Percentiles rank a stretch among this genome's conserved stretches.
Evolutionary conservation across 371 early-diverging fungal genomes (phyloP).

Genomic region (Apophysomyces trapeziformis): DNA sequence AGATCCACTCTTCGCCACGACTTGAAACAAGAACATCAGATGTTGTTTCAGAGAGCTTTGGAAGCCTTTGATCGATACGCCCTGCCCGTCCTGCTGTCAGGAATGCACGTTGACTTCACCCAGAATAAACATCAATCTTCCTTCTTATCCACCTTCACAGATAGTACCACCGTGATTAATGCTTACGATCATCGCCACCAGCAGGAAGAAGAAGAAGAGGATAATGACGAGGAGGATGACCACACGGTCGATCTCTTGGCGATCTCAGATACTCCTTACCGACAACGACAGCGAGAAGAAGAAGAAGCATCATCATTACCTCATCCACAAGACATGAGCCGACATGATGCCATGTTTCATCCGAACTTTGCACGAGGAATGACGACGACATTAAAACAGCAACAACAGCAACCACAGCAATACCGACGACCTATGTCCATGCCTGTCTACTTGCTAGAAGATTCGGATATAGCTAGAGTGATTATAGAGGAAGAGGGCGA

Average conservation of each 20-base stretch:
- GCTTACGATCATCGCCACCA: too few species aligned
- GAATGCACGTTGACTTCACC: background rate
- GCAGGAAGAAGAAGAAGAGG: too few species aligned
- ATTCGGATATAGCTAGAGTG: background rate
- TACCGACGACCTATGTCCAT: background rate
- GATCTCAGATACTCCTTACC: too few species aligned
- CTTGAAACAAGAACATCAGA: slow-evolving; percentile 17
- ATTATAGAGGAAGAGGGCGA: background rate
- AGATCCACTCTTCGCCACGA: background rate
- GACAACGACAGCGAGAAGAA: too few species aligned
- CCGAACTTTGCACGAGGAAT: too few species aligned
- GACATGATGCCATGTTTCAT: too few species aligned
- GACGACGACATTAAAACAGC: too few species aligned
- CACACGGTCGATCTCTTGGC: too few species aligned
- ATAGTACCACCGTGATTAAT: background rate
- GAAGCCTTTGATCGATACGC: slow-evolving; percentile 36
- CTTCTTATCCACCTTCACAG: slow-evolving; percentile 14
- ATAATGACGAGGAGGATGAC: too few species aligned
- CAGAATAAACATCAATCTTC: background rate
- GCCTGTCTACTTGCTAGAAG: background rate
- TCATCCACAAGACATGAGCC: too few species aligned
- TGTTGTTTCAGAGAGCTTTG: slow-evolving; percentile 23
- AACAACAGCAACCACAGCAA: background rate
- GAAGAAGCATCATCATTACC: too few species aligned
- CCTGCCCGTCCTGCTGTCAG: slow-evolving; percentile 10